These are phyloP conservation scores for Podila verticillata DNA, from an alignment of 192 early-diverging fungal species.

Conservation along the genomic window DNA sequence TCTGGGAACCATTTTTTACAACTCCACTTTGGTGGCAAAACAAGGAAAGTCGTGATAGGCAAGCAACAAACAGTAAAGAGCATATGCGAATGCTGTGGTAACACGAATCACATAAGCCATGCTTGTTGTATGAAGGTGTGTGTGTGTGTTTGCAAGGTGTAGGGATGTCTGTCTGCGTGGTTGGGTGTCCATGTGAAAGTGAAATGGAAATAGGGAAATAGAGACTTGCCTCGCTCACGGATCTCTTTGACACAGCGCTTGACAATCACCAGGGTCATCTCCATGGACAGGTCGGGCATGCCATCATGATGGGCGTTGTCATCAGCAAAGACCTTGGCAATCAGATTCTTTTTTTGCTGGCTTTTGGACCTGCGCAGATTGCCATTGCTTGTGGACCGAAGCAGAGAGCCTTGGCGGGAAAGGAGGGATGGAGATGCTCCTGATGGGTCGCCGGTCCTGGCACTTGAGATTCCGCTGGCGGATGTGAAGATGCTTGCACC, in stretches of 20 bases:
- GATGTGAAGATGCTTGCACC: slow-evolving; percentile 28
- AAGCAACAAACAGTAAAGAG: background rate
- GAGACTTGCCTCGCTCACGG: slow-evolving; percentile 37
- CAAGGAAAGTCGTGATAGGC: background rate
- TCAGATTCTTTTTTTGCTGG: slow-evolving; percentile 25
- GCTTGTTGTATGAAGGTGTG: background rate
- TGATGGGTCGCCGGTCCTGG: slow-evolving; percentile 14
- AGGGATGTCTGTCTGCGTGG: too few relatives aligned
- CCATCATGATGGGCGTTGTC: slow-evolving; percentile 9
- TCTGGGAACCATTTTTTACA: too few relatives aligned
- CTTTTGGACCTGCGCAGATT: slow-evolving; percentile 26
- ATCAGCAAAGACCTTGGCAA: slow-evolving; percentile 24
- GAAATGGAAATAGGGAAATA: background rate
- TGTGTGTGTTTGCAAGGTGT: too few relatives aligned
- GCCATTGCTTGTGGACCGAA: slow-evolving; percentile 25
- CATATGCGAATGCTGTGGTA: background rate
- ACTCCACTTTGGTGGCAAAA: too few relatives aligned
- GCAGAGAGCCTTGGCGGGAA: slow-evolving; percentile 17
- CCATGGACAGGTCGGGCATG: slow-evolving; percentile 32
- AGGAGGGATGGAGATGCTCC: slow-evolving; percentile 12
- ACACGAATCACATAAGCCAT: background rate
- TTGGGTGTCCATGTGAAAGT: background rate
- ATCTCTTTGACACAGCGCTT: slow-evolving; percentile 49
- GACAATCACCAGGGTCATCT: slow-evolving; percentile 42
- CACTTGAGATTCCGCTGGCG: slow-evolving; percentile 9